Evolutionary conservation across 805 yeast species (phyloP).

Genomic region (Ogataea degrootiae): DNA sequence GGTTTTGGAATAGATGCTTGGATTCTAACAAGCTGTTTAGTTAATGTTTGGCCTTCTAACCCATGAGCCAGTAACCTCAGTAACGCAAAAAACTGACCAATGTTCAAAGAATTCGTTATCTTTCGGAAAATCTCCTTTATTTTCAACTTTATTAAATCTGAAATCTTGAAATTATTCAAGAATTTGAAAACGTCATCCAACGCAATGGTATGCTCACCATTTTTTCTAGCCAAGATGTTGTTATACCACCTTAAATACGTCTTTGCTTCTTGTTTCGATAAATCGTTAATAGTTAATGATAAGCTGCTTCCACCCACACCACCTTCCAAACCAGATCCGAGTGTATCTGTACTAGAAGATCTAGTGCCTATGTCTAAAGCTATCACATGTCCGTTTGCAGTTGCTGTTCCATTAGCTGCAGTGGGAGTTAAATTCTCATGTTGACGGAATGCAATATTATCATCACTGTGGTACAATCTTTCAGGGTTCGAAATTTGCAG

Average conservation of each 20-base stretch:
- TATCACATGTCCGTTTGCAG: neutral
- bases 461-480: conserved; percentile 18
- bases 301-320: conserved; percentile 49
- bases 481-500: conserved; percentile 14
- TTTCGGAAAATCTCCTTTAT: conserved; percentile 51
- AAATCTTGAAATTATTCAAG: conserved; percentile 68
- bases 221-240: conserved; percentile 66
- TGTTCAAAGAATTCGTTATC: conserved; percentile 59
- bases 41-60: conserved; percentile 43
- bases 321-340: conserved; percentile 31
- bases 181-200: conserved; percentile 77
- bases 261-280: conserved; percentile 72
- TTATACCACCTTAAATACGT: conserved; percentile 94
- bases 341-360: conserved; percentile 26
- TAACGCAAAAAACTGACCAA: conserved; percentile 88
- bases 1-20: conserved; percentile 76
- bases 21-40: conserved; percentile 44
- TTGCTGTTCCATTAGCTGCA: neutral
- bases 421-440: neutral
- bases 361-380: conserved; percentile 2
- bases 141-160: conserved; percentile 41
- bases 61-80: conserved; percentile 76
- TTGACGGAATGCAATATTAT: conserved; percentile 10
- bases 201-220: conserved; percentile 55
- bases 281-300: conserved; percentile 59